phyloP scores from a whole-genome alignment of 495 filamentous ascomycete genomes.

The Hypoxylon lienhwacheense region DNA sequence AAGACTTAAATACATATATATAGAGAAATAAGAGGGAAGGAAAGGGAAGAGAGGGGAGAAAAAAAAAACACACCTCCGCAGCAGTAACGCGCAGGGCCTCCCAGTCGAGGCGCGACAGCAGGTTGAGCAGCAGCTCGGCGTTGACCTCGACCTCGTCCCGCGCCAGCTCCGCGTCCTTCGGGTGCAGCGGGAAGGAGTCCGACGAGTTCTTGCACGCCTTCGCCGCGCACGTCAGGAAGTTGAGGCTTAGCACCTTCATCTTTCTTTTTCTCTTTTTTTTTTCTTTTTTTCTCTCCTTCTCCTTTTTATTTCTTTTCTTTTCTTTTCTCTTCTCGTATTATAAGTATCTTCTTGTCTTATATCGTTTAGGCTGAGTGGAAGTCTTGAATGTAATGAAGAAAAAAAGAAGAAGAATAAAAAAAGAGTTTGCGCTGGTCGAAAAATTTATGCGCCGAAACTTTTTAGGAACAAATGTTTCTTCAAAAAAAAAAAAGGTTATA shows the following conservation, averaged over 20 bases:
- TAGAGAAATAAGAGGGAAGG: not conserved
- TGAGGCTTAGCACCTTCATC: slow-evolving; percentile 97
- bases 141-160: slow-evolving; percentile 79
- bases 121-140: slow-evolving; percentile 72
- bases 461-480: too few species aligned
- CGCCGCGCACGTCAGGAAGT: slow-evolving; percentile 95
- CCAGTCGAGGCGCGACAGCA: slow-evolving; percentile 90
- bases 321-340: too few species aligned
- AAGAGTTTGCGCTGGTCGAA: not conserved
- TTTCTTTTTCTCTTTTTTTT: too few species aligned
- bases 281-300: too few species aligned
- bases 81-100: slow-evolving; percentile 69
- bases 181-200: slow-evolving; percentile 84
- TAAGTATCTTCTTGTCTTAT: too few species aligned
- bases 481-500: slow-evolving; percentile 21
- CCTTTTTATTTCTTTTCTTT: too few species aligned
- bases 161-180: slow-evolving; percentile 85
- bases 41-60: not conserved
- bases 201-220: slow-evolving; percentile 83
- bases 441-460: too few species aligned
- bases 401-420: not conserved
- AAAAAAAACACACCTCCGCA: slow-evolving; percentile 66
- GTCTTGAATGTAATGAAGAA: not conserved
- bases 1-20: too few species aligned
- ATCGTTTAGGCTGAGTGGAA: too few species aligned